These are phyloP conservation scores for Fusarium zealandicum DNA, from an alignment of 2,329 filamentous ascomycete species.

Conservation along the genomic window DNA sequence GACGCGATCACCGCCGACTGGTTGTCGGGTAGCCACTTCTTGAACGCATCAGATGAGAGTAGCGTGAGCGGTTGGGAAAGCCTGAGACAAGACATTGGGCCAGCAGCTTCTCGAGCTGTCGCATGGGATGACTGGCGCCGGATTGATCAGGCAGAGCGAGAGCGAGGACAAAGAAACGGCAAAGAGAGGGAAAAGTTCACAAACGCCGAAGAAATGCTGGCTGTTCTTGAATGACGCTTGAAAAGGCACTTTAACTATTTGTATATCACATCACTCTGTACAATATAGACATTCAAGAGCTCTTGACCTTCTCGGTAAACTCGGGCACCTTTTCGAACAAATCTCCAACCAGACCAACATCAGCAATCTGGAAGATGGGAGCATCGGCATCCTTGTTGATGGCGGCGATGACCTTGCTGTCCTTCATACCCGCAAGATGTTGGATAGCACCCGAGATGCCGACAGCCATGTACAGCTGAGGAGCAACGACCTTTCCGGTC, in stretches of 20 bases:
- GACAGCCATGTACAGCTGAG: slow-evolving; percentile 91
- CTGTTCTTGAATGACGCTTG: slow-evolving; percentile 51
- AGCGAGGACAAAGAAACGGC: slow-evolving; percentile 69
- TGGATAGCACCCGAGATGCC: slow-evolving; percentile 98
- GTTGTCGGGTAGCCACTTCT: slow-evolving; percentile 54
- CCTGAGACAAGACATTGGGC: slow-evolving; percentile 65
- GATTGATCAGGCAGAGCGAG: slow-evolving; percentile 81
- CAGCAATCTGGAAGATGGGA: slow-evolving; percentile 97
- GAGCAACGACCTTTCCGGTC: slow-evolving; percentile 98
- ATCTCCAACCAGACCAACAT: slow-evolving; percentile 94
- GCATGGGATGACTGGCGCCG: slow-evolving; percentile 84
- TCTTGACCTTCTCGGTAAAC: slow-evolving; percentile 92
- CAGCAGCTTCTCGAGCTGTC: slow-evolving; percentile 67
- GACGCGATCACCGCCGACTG: slow-evolving; percentile 86
- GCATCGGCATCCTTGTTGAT: slow-evolving; percentile 99
- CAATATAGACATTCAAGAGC: slow-evolving; percentile 44
- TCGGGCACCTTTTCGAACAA: slow-evolving; percentile 95
- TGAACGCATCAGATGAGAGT: slow-evolving; percentile 34
- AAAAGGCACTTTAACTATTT: slow-evolving; percentile 36
- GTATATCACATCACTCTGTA: slow-evolving; percentile 39
- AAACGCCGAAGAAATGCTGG: slow-evolving; percentile 64
- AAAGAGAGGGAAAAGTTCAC: slow-evolving; percentile 81
- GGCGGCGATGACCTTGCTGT: slow-evolving; percentile 98
- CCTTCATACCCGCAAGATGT: slow-evolving; percentile 99
- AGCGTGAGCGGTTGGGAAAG: slow-evolving; percentile 74